phyloP scores from a whole-genome alignment of 192 early-diverging fungal species.

The Chytriomyces confervae region DNA sequence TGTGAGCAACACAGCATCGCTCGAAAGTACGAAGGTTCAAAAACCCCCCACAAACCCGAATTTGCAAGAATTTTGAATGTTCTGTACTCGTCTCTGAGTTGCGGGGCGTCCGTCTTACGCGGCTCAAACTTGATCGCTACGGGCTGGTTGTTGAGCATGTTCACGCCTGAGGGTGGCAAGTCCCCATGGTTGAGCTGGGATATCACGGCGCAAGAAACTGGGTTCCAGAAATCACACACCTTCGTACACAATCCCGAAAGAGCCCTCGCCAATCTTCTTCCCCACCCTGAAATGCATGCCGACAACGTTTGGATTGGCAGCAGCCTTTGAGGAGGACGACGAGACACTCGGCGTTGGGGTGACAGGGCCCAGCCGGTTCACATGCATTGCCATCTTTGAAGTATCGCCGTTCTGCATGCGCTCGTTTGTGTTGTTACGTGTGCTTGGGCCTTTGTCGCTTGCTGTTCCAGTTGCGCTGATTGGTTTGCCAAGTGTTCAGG shows the following conservation, averaged over 20 bases:
- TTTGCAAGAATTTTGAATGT: constrained; percentile 93
- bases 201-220: background rate
- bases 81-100: constrained; percentile 93
- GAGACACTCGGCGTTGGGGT: too few relatives aligned
- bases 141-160: constrained; percentile 87
- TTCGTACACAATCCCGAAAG: constrained; percentile 99
- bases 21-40: background rate
- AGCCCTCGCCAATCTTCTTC: constrained; percentile 96
- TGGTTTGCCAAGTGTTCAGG: too few relatives aligned
- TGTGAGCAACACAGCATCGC: background rate
- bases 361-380: too few relatives aligned
- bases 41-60: constrained; percentile 26
- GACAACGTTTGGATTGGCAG: constrained; percentile 71
- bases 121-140: constrained; percentile 98
- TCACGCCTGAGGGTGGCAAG: constrained; percentile 61
- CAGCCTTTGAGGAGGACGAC: background rate
- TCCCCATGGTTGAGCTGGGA: background rate
- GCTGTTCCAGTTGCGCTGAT: too few relatives aligned
- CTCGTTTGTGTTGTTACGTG: too few relatives aligned
- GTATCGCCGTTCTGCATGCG: too few relatives aligned
- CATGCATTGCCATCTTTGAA: too few relatives aligned
- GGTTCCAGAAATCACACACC: constrained; percentile 60
- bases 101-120: constrained; percentile 94
- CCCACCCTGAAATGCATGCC: constrained; percentile 96
- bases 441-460: too few relatives aligned